Evolutionary conservation across 139 green algal genomes (phyloP).

Genomic region (Zygnema circumcarinatum): DNA sequence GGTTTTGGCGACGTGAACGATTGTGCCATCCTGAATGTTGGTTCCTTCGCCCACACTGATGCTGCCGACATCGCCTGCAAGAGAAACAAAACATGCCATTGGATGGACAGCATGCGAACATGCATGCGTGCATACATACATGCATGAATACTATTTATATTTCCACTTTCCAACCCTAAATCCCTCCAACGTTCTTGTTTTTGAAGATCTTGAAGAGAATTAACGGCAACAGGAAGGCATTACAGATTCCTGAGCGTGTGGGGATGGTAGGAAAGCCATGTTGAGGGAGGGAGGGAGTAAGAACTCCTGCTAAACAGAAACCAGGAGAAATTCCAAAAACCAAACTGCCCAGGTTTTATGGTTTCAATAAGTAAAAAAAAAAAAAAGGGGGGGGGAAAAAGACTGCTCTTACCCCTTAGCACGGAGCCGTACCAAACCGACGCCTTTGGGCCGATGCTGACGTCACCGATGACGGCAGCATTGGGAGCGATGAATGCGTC

Average conservation of each 20-base stretch:
- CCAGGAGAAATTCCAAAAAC: too few species aligned
- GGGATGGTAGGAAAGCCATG: too few species aligned
- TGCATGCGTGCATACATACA: not conserved
- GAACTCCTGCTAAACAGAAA: too few species aligned
- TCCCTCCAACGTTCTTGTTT: not conserved
- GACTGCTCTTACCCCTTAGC: conserved; percentile 74
- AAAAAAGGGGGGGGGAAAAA: not conserved
- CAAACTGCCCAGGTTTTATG: too few species aligned
- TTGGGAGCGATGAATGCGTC: conserved; percentile 86
- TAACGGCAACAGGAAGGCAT: too few species aligned
- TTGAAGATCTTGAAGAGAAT: not conserved
- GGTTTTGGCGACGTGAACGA: conserved; percentile 76
- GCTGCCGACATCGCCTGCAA: conserved; percentile 77
- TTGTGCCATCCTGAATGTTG: conserved; percentile 94
- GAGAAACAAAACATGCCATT: not conserved
- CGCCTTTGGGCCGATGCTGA: conserved; percentile 78
- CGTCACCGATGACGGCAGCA: conserved; percentile 84
- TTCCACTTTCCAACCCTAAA: not conserved
- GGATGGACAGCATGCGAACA: not conserved
- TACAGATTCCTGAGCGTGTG: too few species aligned
- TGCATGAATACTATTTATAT: not conserved
- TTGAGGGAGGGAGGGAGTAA: too few species aligned
- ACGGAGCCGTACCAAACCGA: conserved; percentile 92
- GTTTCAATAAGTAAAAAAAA: too few species aligned
- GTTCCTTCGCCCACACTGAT: conserved; percentile 84